Base-by-base conservation (phyloP, 2,329 filamentous ascomycete genomes). In the Juglanconis oblonga region DNA sequence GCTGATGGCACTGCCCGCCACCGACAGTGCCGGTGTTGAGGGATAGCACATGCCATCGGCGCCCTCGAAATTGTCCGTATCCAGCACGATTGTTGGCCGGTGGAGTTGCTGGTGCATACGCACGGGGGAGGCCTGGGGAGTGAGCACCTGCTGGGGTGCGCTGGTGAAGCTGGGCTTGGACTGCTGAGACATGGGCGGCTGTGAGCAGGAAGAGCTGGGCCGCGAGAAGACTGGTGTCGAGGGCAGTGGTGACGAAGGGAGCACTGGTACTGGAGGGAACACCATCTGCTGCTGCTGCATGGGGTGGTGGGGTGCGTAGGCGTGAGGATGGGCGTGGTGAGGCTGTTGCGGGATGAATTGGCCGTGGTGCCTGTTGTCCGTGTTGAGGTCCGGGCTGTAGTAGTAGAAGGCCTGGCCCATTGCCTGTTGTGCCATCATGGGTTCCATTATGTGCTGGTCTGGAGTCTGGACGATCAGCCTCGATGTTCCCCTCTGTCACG, bases 391-490 rank as follows among this genome's bases (percentile, higher is more conserved):
- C 66, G 89, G 87, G 70, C 86, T 88, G 80, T 94, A 96, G 82
- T 93, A 95, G 83, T 90, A 93, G 81, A 92, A 96, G 66, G 87
- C 85, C 77, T 90, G 88, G 63, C 83, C 86, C 81, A 90, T 85
- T 69, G 82, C 74, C 74, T 83, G 85, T 69, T 76, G 71, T 35
- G 71, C 67, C 77, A 84, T 81, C 77, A 83, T 80, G 69, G 84
- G 75, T 71, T 91, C 88, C 89, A 92, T 92, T 79, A 77, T 75
- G 72, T 66, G 65, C 45, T 60, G 53, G 42, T 62, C 53, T 62
- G 54, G 29, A 35, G 47, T 51, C 50, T 61, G 64, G 54, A 61
- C 55, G 59, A 62, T 69, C 57, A 67, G 68, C 61, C 59, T 63
- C 52, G 52, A 31, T 17, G n/a, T 36, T 36, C n/a, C 36, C 53